Evolutionary conservation across 1,284 basidiomycete species (phyloP), one percentile per base, ranked within the genome.

Genomic region (Ustilago shanxiensis): DNA sequence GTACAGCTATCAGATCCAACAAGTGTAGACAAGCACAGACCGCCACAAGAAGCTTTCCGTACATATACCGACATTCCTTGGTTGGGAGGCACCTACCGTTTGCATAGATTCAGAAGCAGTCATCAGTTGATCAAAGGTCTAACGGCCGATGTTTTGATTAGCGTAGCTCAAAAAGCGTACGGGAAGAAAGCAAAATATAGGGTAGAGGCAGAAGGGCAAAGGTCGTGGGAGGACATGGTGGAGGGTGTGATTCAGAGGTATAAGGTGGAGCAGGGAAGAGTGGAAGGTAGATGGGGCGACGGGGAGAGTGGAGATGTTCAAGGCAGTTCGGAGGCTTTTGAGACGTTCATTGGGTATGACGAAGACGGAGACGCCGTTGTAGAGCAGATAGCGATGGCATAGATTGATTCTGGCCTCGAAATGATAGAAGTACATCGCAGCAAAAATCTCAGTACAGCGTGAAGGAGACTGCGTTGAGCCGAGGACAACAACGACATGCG

Each of bases 41-140:
- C 72, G 5, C 76, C 79, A 5, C 79, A 80, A 50, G 5, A 60
- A 6, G 60, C 39, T 0, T 72, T 75, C 24, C 66, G 79, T 2
- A 80, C 79, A 8, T 80, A 78, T 53, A 75, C 69, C 0, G 79
- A 80, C 35, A 63, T 80, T 9, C 79, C 79, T 26, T 80, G 75
- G 75, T 47, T 80, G 16, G 62, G 64, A 20, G 26, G 39, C 0
- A 54, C 26, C 0, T 80, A 80, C 31, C 60, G 79, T 7, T 56
- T 80, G 6, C 79, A 80, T 35, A 45, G 79, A 1, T 80, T 80
- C 60, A 35, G 79, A 13, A 59, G 58, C 16, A 39, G 29, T 7
- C 63, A 64, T 9, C 72, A 80, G 39, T 66, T 80, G 11, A 66
- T 80, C 59, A 80, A 80, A 35, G 79, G 79, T 11, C 29, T 80